Evolutionary conservation across 768 basidiomycete species (phyloP).

Genomic region (Mycena latifolia): DNA sequence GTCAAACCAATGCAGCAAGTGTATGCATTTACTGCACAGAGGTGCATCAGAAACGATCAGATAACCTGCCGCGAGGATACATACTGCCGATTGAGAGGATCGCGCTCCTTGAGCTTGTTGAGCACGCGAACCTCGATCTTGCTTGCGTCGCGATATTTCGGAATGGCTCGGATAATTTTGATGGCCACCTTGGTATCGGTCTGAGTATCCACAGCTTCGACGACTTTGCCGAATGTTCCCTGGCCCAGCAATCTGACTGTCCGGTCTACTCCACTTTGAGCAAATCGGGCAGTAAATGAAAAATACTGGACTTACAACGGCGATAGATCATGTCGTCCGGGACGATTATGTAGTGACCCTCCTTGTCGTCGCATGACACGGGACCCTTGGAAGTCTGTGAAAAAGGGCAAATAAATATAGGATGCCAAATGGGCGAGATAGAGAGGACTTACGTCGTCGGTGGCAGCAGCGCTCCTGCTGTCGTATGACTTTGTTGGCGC

Average conservation of each 20-base stretch:
- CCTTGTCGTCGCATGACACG: constrained; percentile 93
- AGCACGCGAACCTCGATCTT: constrained; percentile 98
- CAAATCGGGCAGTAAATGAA: constrained; percentile 21
- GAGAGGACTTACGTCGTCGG: constrained; percentile 72
- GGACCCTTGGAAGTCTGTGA: constrained; percentile 73
- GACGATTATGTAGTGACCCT: constrained; percentile 97
- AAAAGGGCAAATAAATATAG: constrained; percentile 43
- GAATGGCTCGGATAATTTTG: constrained; percentile 98
- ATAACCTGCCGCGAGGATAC: constrained; percentile 47
- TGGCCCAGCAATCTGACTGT: constrained; percentile 93
- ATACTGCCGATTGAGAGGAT: constrained; percentile 90
- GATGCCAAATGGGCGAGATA: constrained; percentile 27
- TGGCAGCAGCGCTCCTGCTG: constrained; percentile 71
- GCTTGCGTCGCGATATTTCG: constrained; percentile 98
- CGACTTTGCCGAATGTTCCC: constrained; percentile 99
- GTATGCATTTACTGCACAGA: constrained; percentile 91
- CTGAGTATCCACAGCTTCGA: constrained; percentile 88
- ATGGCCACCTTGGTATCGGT: constrained; percentile 89
- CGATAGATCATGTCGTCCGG: constrained; percentile 90
- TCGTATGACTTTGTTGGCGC: constrained; percentile 75
- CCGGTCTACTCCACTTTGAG: constrained; percentile 71
- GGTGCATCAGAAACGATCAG: constrained; percentile 38
- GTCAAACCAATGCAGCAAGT: constrained; percentile 95
- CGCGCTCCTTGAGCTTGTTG: constrained; percentile 89
- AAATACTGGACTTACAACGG: constrained; percentile 71